A percentile compares a stretch with the other conserved stretches of the same genome.
Evolutionary conservation across 164 flowering plant genomes (phyloP).

Genomic region (Vitis amurensis): DNA sequence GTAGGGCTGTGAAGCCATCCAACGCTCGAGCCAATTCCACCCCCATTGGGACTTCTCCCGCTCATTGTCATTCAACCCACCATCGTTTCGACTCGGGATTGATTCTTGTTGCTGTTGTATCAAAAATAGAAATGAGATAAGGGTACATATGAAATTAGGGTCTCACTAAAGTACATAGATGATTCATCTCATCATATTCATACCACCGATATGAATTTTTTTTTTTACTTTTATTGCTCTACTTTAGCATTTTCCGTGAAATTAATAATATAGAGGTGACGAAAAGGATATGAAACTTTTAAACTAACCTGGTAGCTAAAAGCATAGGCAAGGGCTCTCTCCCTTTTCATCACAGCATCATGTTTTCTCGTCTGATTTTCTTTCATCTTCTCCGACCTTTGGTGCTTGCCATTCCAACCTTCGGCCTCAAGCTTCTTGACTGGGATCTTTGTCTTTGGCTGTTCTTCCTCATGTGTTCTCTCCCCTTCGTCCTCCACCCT

Average conservation of each 20-base stretch:
- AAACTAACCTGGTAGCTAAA: constrained; percentile 57
- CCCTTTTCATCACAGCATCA: constrained; percentile 61
- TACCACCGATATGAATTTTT: too few species aligned
- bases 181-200: too few species aligned
- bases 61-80: constrained; percentile 22
- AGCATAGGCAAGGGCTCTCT: constrained; percentile 90
- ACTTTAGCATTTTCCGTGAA: too few species aligned
- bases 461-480: constrained; percentile 2
- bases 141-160: too few species aligned
- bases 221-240: too few species aligned
- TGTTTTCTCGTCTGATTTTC: constrained; percentile 45
- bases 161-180: too few species aligned
- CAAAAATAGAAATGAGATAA: too few species aligned
- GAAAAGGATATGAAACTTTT: too few species aligned
- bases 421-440: constrained; percentile 24
- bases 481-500: constrained; percentile 24
- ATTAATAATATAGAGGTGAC: too few species aligned
- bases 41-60: constrained; percentile 65
- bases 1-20: constrained; percentile 86
- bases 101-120: not conserved
- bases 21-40: constrained; percentile 91
- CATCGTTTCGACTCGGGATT: constrained; percentile 6
- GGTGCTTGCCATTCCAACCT: constrained; percentile 39
- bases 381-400: constrained; percentile 33
- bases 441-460: constrained; percentile 11